A percentile compares a stretch with the other conserved stretches of the same genome.
Conservation (phyloP, 768 basidiomycete species). For the Leccinellum rugosiceps region DNA sequence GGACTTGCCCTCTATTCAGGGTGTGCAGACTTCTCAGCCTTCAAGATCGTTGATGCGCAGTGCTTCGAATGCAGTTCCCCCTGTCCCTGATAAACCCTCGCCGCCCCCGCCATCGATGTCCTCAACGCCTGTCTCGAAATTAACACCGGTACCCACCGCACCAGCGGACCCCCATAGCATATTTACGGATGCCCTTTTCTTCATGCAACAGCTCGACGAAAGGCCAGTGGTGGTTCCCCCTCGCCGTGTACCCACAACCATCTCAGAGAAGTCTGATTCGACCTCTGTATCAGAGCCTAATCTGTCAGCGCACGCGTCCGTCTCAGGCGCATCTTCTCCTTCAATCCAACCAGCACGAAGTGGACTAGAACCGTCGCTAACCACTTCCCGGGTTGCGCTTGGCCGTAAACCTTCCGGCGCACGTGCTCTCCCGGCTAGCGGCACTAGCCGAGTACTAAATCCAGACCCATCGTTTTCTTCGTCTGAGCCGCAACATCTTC, state of each 20-base stretch:
- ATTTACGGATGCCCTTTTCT: conserved; percentile 59
- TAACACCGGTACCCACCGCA: conserved; percentile 10
- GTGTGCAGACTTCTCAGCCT: conserved; percentile 19
- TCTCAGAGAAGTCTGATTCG: conserved; percentile 41
- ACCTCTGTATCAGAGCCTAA: conserved; percentile 32
- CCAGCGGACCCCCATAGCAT: conserved; percentile 35
- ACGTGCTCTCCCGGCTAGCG: conserved; percentile 54
- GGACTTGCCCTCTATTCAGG: conserved; percentile 33
- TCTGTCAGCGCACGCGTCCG: conserved; percentile 8
- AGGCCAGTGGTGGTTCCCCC: conserved; percentile 19
- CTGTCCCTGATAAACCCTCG: conserved; percentile 26
- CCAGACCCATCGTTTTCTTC: conserved; percentile 37
- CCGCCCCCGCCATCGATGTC: conserved; percentile 14
- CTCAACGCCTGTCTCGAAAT: conserved; percentile 30
- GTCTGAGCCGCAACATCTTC: conserved; percentile 31
- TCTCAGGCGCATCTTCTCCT: conserved; percentile 24
- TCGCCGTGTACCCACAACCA: conserved; percentile 45
- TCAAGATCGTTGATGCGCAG: conserved; percentile 14
- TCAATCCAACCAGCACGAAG: conserved; percentile 16
- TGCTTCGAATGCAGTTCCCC: conserved; percentile 20
- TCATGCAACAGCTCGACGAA: conserved; percentile 58
- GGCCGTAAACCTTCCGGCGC: conserved; percentile 81
- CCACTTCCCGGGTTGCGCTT: conserved; percentile 33
- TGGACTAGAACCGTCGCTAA: conserved; percentile 34
- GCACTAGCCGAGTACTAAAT: conserved; percentile 38